A percentile compares a stretch with the other conserved stretches of the same genome.
phyloP scores from a whole-genome alignment of 108 stramenopile genomes.

The Nannochloropsis granulata region DNA sequence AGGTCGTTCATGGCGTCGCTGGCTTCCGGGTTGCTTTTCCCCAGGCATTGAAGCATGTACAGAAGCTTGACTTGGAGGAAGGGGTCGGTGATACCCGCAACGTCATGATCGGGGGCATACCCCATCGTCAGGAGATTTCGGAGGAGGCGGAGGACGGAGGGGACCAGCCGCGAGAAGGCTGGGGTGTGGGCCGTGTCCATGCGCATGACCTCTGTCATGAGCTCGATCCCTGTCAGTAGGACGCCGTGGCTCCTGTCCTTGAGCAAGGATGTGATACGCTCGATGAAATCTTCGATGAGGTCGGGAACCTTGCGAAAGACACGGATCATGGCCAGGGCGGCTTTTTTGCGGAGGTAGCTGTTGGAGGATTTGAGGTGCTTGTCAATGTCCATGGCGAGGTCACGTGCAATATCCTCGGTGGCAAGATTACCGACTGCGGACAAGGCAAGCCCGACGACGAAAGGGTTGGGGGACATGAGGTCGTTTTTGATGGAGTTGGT shows the following conservation, averaged over 20 bases:
- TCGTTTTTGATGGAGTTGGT: conserved; percentile 38
- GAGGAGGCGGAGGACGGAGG: conserved; percentile 71
- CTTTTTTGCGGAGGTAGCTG: conserved; percentile 90
- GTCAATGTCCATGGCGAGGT: conserved; percentile 85
- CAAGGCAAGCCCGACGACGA: conserved; percentile 80
- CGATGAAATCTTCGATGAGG: conserved; percentile 89
- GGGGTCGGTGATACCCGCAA: conserved; percentile 84
- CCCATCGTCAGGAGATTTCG: conserved; percentile 76
- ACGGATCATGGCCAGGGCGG: conserved; percentile 79
- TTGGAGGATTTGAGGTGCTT: conserved; percentile 60
- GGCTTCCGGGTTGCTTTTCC: conserved; percentile 43
- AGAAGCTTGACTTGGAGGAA: conserved; percentile 88
- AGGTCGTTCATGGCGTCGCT: conserved; percentile 63
- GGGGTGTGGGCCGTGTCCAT: conserved; percentile 54
- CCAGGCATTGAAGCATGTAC: conserved; percentile 68
- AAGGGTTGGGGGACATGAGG: conserved; percentile 44
- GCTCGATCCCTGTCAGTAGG: conserved; percentile 75
- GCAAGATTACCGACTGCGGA: conserved; percentile 94
- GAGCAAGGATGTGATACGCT: conserved; percentile 60
- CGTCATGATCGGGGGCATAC: conserved; percentile 86
- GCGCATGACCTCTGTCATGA: conserved; percentile 54
- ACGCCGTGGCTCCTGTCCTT: conserved; percentile 88
- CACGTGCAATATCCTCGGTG: conserved; percentile 84
- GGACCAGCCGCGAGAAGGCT: conserved; percentile 51
- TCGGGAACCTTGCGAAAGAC: conserved; percentile 56